Conservation (phyloP, 2,329 filamentous ascomycete species). For the Aureobasidium sp. region DNA sequence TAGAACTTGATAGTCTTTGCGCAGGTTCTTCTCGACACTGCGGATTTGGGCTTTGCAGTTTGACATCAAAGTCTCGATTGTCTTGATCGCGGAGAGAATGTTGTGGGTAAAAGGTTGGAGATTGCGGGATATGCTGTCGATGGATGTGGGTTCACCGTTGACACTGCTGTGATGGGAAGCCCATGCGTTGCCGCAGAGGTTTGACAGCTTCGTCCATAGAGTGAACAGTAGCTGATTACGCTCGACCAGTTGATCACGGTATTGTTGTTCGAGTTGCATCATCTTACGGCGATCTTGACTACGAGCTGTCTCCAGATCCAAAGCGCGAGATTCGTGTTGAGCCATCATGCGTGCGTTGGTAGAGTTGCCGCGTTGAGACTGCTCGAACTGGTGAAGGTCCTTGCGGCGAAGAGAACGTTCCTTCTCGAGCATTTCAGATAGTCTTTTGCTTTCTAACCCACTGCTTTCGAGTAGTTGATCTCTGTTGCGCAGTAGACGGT, state of each 20-base stretch:
- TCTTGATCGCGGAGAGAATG: conserved; percentile 75
- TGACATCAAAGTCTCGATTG: conserved; percentile 69
- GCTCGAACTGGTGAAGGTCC: conserved; percentile 81
- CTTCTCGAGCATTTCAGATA: conserved; percentile 83
- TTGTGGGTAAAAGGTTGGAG: conserved; percentile 86
- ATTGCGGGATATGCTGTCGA: conserved; percentile 79
- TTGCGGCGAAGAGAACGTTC: conserved; percentile 77
- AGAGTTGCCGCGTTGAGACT: conserved; percentile 76
- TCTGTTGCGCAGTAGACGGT: conserved; percentile 79
- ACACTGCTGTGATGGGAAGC: conserved; percentile 80
- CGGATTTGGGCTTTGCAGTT: conserved; percentile 75
- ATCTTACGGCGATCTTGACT: conserved; percentile 71
- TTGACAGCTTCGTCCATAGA: conserved; percentile 83
- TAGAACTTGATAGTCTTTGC: conserved; percentile 79
- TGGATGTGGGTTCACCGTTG: conserved; percentile 74
- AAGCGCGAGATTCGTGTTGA: conserved; percentile 73
- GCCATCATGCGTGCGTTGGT: conserved; percentile 79
- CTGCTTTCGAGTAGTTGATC: conserved; percentile 83
- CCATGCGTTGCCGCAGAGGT: conserved; percentile 86
- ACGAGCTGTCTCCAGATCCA: conserved; percentile 75
- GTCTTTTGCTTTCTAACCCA: conserved; percentile 73
- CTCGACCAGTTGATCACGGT: conserved; percentile 80
- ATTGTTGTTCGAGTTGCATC: conserved; percentile 64
- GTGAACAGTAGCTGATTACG: conserved; percentile 79
- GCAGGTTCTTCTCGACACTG: conserved; percentile 78